A percentile compares a stretch with the other conserved stretches of the same genome.
Conservation (phyloP, 2,329 filamentous ascomycete genomes). For the Parastagonospora avenae region DNA sequence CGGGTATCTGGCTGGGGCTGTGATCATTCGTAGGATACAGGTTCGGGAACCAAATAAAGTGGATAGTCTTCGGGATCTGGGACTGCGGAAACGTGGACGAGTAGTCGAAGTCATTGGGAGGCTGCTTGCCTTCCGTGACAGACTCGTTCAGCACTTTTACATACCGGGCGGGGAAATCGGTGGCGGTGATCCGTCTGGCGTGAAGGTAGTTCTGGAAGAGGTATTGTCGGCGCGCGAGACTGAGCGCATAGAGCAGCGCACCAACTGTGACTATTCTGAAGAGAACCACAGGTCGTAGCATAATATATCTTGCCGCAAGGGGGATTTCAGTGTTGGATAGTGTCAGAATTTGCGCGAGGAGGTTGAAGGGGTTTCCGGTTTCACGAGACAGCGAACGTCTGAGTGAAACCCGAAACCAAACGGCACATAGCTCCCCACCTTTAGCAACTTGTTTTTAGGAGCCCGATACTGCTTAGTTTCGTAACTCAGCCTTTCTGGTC, state of each 20-base stretch:
- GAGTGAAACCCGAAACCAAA: no score
- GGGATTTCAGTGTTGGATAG: background rate
- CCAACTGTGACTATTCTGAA: background rate
- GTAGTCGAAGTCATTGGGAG: conserved; percentile 16
- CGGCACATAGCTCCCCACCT: no score
- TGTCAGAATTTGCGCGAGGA: background rate
- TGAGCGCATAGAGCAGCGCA: conserved; percentile 7
- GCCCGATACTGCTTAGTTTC: no score
- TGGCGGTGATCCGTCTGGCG: conserved; percentile 8
- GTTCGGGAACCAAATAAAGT: conserved; percentile 23
- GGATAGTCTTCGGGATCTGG: conserved; percentile 16
- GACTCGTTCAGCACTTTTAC: conserved; percentile 13
- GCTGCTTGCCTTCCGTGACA: conserved; percentile 4
- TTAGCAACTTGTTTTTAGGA: no score
- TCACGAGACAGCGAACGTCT: no score
- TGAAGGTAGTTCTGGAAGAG: conserved; percentile 11
- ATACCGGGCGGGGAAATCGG: conserved; percentile 15
- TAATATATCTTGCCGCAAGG: background rate
- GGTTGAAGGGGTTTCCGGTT: background rate
- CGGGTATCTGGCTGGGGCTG: conserved; percentile 5
- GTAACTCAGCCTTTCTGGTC: no score
- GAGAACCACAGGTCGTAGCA: conserved; percentile 1
- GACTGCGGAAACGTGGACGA: conserved; percentile 3
- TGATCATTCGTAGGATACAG: conserved; percentile 15
- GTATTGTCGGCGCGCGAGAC: conserved; percentile 8